Conservation (phyloP, 768 basidiomycete species). For the Boletus huronensis region DNA sequence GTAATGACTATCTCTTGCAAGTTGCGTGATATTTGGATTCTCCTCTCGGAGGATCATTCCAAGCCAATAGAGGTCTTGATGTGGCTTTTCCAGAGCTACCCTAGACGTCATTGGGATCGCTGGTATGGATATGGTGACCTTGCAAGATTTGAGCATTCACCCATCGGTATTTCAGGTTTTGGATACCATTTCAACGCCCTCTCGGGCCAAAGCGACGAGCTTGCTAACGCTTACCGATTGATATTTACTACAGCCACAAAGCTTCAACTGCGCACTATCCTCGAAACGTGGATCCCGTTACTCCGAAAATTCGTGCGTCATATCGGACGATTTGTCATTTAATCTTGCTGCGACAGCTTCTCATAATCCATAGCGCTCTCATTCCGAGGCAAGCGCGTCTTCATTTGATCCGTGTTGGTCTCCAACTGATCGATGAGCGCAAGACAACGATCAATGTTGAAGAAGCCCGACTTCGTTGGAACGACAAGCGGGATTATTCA, state of each 20-base stretch:
- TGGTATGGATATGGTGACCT: slow-evolving; percentile 31
- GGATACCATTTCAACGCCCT: slow-evolving; percentile 53
- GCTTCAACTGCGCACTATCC: slow-evolving; percentile 49
- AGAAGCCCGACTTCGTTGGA: slow-evolving; percentile 19
- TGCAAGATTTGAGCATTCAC: neutral
- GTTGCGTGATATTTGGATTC: slow-evolving; percentile 46
- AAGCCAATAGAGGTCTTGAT: slow-evolving; percentile 52
- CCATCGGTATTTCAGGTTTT: slow-evolving; percentile 42
- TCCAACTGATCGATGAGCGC: slow-evolving; percentile 50
- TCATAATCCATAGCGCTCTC: slow-evolving; percentile 38
- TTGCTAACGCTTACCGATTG: slow-evolving; percentile 51
- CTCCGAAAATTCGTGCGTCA: slow-evolving; percentile 46
- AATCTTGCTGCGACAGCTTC: slow-evolving; percentile 3
- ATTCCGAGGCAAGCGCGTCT: slow-evolving; percentile 42
- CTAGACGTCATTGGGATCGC: slow-evolving; percentile 78
- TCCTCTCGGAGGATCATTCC: slow-evolving; percentile 20
- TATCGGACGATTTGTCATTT: slow-evolving; percentile 1
- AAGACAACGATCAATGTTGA: slow-evolving; percentile 37
- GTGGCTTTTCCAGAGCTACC: slow-evolving; percentile 63
- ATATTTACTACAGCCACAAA: slow-evolving; percentile 53
- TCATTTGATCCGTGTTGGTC: slow-evolving; percentile 53
- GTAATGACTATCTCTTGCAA: slow-evolving; percentile 15
- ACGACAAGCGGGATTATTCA: slow-evolving; percentile 9
- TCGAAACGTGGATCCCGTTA: slow-evolving; percentile 57
- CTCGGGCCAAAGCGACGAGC: slow-evolving; percentile 44